Conservation (phyloP, 768 basidiomycete genomes). For the Podaxis sp. region DNA sequence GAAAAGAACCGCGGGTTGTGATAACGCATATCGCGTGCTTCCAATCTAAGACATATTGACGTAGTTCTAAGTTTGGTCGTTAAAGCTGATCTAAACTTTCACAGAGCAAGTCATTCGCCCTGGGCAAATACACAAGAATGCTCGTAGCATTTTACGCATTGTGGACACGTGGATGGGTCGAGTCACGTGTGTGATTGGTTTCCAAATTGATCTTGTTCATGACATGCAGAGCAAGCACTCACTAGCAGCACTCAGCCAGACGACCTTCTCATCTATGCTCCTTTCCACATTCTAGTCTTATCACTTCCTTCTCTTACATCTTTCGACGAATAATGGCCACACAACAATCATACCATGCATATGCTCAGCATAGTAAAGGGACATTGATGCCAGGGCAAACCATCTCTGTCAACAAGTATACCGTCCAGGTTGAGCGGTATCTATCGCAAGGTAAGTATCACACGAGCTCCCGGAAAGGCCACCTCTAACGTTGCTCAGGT, state of each 20-base stretch:
- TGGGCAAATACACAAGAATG: not conserved
- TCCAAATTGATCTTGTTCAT: constrained; percentile 12
- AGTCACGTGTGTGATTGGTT: constrained; percentile 7
- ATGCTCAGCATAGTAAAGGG: constrained; percentile 53
- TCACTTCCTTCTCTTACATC: constrained; percentile 10
- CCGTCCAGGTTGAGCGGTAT: constrained; percentile 90
- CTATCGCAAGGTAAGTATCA: constrained; percentile 78
- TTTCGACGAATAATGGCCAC: constrained; percentile 37
- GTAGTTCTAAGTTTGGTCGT: not conserved
- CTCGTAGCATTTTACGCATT: not conserved
- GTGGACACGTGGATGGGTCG: not conserved
- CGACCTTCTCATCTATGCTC: constrained; percentile 15
- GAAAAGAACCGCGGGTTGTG: constrained; percentile 2
- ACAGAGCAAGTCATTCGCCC: not conserved
- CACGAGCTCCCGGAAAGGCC: constrained; percentile 6
- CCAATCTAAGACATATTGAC: not conserved
- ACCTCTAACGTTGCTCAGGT: constrained; percentile 44
- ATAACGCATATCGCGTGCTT: not conserved
- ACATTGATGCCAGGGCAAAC: constrained; percentile 79
- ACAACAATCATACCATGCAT: constrained; percentile 45
- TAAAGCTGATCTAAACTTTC: not conserved
- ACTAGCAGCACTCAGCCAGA: constrained; percentile 12
- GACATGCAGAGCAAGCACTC: constrained; percentile 13
- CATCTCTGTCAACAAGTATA: constrained; percentile 85
- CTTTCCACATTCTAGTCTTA: constrained; percentile 13